Base-by-base conservation (phyloP, 306 rosid genomes). In the Malus sylvestris region DNA sequence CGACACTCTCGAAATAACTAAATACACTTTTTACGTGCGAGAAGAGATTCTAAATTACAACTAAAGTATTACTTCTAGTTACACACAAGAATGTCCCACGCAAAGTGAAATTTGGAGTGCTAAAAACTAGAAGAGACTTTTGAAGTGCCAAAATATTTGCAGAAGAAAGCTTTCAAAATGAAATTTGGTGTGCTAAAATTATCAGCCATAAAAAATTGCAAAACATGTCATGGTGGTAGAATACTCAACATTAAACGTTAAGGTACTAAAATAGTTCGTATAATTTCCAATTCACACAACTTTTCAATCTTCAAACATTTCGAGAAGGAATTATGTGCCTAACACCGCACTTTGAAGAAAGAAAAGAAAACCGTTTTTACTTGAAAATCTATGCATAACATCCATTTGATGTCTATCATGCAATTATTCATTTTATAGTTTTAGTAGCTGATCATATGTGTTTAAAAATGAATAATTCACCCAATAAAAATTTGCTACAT, bases 301-400 rank as follows among this genome's bases (percentile, higher is more conserved):
- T 40, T 53, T 59, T 60, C 20, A 51, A 51, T 51, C 55, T 5
- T 72, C 76, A 38, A 57, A 27, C 33, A 33, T 14, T 72, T 72
- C 76, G 22, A 72, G 67, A 60, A 60, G 27, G 16, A 38, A 73
- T 68, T 68, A 75, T 73, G 81, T 44, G 77, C 83, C 76, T 52
- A 75, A 81, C 67, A 61, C 38, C 20, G 30, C 38, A 13, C 55
- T 51, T 51, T 14, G 20, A 61, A 7, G 10, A 3, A 10, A 5
- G 9, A 0, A 25, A 61, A 61, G 15, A 61, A 27, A 14, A 6
- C 32, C 3, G 20, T 51, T 51, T 49, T 5, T 51, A 51, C 55
- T 13, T 14, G 6, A 14, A 14, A 14, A 4, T 49, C 19, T 49
- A 49, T 49, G 16, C 53, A 49, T 14, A 49, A 14, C 53, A 51